These are phyloP conservation scores for Candida saitoana DNA, from an alignment of 805 yeast species.

Conservation along the genomic window DNA sequence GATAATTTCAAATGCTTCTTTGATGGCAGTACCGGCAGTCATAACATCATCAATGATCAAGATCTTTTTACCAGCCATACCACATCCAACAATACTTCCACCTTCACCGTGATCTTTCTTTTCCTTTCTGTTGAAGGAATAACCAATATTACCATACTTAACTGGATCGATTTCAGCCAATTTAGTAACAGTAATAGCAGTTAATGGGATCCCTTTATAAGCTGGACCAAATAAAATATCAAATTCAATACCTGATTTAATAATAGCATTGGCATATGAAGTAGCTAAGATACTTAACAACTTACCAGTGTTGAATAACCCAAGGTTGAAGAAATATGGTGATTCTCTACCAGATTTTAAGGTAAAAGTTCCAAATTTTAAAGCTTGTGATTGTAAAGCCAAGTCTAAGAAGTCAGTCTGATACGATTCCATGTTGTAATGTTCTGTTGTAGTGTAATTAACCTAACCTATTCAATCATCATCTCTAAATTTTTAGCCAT, in stretches of 20 bases:
- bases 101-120: constrained; percentile 98
- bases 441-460: too few species aligned
- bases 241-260: constrained; percentile 75
- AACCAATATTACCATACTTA: constrained; percentile 68
- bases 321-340: constrained; percentile 95
- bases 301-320: constrained; percentile 80
- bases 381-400: constrained; percentile 77
- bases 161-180: constrained; percentile 86
- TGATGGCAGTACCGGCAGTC: constrained; percentile 98
- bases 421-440: constrained; percentile 36
- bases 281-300: constrained; percentile 76
- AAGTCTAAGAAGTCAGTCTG: constrained; percentile 70
- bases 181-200: constrained; percentile 89
- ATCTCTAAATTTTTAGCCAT: background rate
- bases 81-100: constrained; percentile 86
- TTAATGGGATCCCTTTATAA: constrained; percentile 93
- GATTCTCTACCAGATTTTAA: constrained; percentile 88
- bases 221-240: constrained; percentile 97
- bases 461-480: background rate
- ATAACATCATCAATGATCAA: constrained; percentile 94
- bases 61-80: constrained; percentile 65
- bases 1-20: constrained; percentile 86
- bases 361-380: constrained; percentile 84
- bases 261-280: constrained; percentile 85
- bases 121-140: constrained; percentile 95